Percentiles rank a stretch among this genome's conserved stretches.
phyloP scores from a whole-genome alignment of 495 filamentous ascomycete species.

The Lophiostoma macrostomum region DNA sequence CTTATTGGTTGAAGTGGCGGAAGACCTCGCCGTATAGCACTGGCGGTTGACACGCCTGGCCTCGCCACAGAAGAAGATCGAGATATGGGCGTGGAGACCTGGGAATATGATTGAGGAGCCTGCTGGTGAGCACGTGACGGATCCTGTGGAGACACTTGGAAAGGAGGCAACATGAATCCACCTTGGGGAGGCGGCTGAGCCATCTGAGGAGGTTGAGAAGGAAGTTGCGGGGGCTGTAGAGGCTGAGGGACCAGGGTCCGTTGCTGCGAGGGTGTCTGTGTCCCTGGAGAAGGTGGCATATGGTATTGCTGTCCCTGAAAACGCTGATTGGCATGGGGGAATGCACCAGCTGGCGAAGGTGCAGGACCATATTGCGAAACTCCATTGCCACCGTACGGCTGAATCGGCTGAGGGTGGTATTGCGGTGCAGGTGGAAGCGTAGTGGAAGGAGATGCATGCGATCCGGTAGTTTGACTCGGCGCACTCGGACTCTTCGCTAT shows the following conservation, averaged over 20 bases:
- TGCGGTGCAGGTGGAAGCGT: constrained; percentile 12
- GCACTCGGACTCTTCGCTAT: constrained; percentile 14
- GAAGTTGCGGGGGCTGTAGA: constrained; percentile 19
- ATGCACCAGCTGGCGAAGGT: constrained; percentile 8
- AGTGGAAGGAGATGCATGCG: not conserved
- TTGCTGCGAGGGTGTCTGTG: constrained; percentile 27
- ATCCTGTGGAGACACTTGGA: constrained; percentile 36
- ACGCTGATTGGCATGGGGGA: constrained; percentile 20
- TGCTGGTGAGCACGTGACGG: constrained; percentile 29
- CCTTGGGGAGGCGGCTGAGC: constrained; percentile 34
- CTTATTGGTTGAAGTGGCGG: constrained; percentile 6
- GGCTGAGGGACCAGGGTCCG: constrained; percentile 26
- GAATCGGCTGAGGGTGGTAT: constrained; percentile 15
- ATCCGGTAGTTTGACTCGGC: constrained; percentile 20
- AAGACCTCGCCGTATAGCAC: not conserved
- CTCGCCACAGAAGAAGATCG: constrained; percentile 1
- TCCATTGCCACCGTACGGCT: constrained; percentile 28
- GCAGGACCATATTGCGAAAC: constrained; percentile 29
- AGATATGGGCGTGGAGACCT: constrained; percentile 21
- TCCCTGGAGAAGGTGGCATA: constrained; percentile 13
- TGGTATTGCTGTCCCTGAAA: constrained; percentile 13
- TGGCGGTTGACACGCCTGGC: not conserved
- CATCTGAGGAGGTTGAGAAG: constrained; percentile 18
- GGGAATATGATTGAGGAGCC: constrained; percentile 21
- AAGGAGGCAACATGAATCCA: constrained; percentile 42